phyloP scores from a whole-genome alignment of 768 basidiomycete species.

The Russula virescens region DNA sequence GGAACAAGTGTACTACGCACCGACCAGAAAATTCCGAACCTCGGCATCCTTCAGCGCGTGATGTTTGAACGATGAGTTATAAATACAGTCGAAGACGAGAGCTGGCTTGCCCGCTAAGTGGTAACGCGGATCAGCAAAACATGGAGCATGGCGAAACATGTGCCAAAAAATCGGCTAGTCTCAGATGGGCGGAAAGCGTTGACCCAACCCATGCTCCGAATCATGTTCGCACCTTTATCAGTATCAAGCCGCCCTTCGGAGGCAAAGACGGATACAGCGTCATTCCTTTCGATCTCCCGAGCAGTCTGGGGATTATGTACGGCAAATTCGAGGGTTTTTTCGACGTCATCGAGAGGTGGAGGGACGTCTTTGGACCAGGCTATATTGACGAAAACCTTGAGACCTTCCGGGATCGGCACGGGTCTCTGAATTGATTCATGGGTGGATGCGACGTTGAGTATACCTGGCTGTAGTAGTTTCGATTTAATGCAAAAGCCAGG shows the following conservation, averaged over 20 bases:
- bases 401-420: conserved; percentile 39
- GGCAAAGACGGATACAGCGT: conserved; percentile 66
- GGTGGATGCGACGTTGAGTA: conserved; percentile 27
- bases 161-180: background rate
- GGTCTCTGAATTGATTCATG: conserved; percentile 31
- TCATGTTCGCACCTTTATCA: conserved; percentile 56
- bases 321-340: conserved; percentile 53
- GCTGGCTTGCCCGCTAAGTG: conserved; percentile 58
- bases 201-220: too few relatives aligned
- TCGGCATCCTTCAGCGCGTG: conserved; percentile 53
- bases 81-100: conserved; percentile 70
- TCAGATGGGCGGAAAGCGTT: background rate
- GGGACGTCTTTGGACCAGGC: conserved; percentile 67
- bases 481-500: conserved; percentile 74
- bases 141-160: too few relatives aligned
- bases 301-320: conserved; percentile 39
- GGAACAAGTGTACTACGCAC: conserved; percentile 37
- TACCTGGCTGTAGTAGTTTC: conserved; percentile 37
- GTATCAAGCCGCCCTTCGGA: conserved; percentile 55
- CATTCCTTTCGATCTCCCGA: conserved; percentile 36
- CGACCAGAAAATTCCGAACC: conserved; percentile 66
- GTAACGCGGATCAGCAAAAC: background rate
- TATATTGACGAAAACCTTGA: conserved; percentile 71
- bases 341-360: conserved; percentile 55
- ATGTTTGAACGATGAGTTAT: conserved; percentile 52